phyloP scores from a whole-genome alignment of 2,329 filamentous ascomycete species.

The Trichophyton verrucosum region DNA sequence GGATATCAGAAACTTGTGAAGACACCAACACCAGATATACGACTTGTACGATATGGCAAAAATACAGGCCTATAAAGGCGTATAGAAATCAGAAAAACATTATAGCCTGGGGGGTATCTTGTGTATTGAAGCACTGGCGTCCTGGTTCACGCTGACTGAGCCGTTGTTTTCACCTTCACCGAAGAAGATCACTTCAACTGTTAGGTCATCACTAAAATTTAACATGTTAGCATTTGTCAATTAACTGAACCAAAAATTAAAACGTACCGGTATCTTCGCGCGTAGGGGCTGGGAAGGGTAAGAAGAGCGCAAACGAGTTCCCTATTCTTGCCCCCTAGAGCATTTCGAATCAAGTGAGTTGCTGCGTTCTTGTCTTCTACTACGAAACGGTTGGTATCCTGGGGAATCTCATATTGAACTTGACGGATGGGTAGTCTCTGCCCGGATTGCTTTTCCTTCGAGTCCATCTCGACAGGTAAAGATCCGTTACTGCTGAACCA shows the following conservation, averaged over 20 bases:
- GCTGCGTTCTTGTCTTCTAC: conserved; percentile 93
- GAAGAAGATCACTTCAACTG: conserved; percentile 97
- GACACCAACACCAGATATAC: background rate
- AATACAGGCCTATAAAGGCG: background rate
- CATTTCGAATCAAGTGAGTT: conserved; percentile 89
- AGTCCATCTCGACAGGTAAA: conserved; percentile 63
- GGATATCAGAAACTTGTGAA: too few species aligned
- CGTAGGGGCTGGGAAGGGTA: conserved; percentile 83
- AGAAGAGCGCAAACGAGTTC: conserved; percentile 89
- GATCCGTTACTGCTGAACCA: conserved; percentile 49
- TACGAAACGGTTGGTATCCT: conserved; percentile 62
- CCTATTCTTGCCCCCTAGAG: conserved; percentile 79
- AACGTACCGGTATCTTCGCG: conserved; percentile 70
- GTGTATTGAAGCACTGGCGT: conserved; percentile 57
- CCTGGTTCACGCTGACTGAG: conserved; percentile 69
- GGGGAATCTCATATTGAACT: conserved; percentile 75
- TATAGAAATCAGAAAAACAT: conserved; percentile 3
- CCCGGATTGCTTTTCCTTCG: conserved; percentile 44
- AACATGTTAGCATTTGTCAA: conserved; percentile 14
- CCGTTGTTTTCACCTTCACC: conserved; percentile 66
- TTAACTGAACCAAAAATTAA: background rate
- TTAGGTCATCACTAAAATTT: conserved; percentile 68
- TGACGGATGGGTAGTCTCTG: conserved; percentile 74
- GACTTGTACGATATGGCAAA: background rate
- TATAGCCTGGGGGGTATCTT: conserved; percentile 39